Evolutionary conservation across 352 stramenopile species (phyloP).

Genomic region (Thalassiosira exigua): DNA sequence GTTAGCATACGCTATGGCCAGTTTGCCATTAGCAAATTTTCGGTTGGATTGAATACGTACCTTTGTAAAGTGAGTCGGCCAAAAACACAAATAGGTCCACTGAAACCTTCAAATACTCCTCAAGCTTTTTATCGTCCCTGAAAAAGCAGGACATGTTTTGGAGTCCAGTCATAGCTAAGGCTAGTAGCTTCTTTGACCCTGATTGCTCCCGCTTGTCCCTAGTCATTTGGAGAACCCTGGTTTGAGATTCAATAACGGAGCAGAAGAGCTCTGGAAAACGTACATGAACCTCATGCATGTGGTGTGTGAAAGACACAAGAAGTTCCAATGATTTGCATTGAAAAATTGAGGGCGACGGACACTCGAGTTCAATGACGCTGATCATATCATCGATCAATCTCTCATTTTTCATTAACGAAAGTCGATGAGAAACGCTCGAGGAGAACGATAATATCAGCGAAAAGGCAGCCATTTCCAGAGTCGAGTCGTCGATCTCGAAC

Average conservation of each 20-base stretch:
- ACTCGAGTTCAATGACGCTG: constrained; percentile 9
- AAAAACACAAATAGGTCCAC: constrained; percentile 47
- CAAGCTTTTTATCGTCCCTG: constrained; percentile 17
- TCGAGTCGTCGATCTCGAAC: constrained; percentile 20
- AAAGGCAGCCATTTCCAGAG: constrained; percentile 40
- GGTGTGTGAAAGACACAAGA: constrained; percentile 26
- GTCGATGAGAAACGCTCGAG: constrained; percentile 29
- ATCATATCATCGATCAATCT: constrained; percentile 24
- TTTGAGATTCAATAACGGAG: constrained; percentile 39
- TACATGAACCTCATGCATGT: constrained; percentile 16
- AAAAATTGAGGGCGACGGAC: constrained; percentile 20
- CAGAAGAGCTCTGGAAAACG: constrained; percentile 29
- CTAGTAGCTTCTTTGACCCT: constrained; percentile 28
- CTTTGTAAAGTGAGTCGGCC: constrained; percentile 40
- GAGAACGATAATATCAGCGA: constrained; percentile 26
- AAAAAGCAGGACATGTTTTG: constrained; percentile 32
- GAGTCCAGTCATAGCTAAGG: constrained; percentile 31
- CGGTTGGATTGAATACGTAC: too few relatives aligned
- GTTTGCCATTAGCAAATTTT: too few relatives aligned
- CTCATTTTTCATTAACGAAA: constrained; percentile 26
- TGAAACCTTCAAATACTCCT: constrained; percentile 8
- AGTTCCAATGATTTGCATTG: constrained; percentile 38
- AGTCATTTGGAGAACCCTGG: constrained; percentile 32
- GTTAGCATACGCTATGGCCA: too few relatives aligned
- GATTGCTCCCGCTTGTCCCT: constrained; percentile 24